A percentile compares a stretch with the other conserved stretches of the same genome.
Conservation (phyloP, 73 alveolate species). For the Paramecium sonneborni region DNA sequence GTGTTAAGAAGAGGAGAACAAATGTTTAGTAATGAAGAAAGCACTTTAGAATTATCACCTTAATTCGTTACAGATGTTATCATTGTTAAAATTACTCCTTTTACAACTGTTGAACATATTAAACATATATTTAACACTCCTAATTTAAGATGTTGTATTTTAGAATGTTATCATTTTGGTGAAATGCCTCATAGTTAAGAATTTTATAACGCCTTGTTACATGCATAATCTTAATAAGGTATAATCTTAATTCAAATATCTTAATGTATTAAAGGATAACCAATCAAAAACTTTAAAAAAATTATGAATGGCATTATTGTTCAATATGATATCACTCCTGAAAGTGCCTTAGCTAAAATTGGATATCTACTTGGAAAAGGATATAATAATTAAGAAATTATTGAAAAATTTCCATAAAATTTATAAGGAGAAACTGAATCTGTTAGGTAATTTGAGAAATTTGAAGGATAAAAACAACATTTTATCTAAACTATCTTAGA, state of each 20-base stretch:
- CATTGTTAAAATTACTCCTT: conserved; percentile 57
- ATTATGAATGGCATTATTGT: background rate
- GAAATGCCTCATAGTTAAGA: conserved; percentile 57
- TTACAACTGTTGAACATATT: conserved; percentile 4
- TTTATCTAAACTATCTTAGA: conserved; percentile 26
- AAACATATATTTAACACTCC: conserved; percentile 44
- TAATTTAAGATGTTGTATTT: conserved; percentile 14
- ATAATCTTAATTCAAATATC: background rate
- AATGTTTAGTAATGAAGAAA: background rate
- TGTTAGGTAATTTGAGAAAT: background rate
- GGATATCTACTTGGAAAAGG: conserved; percentile 64
- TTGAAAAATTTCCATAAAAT: conserved; percentile 16
- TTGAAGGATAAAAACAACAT: conserved; percentile 54
- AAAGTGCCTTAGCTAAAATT: conserved; percentile 60
- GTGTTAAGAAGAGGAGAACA: conserved; percentile 62
- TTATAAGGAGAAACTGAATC: conserved; percentile 56
- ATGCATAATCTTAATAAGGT: background rate
- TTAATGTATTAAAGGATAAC: background rate
- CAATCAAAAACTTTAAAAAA: background rate
- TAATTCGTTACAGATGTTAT: conserved; percentile 29
- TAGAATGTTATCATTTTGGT: conserved; percentile 63
- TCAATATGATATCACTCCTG: conserved; percentile 59
- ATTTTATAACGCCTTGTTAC: background rate
- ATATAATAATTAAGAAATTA: background rate
- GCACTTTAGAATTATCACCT: background rate